Evolutionary conservation across 495 filamentous ascomycete species (phyloP).

Genomic region (Aspergillus nidulans): DNA sequence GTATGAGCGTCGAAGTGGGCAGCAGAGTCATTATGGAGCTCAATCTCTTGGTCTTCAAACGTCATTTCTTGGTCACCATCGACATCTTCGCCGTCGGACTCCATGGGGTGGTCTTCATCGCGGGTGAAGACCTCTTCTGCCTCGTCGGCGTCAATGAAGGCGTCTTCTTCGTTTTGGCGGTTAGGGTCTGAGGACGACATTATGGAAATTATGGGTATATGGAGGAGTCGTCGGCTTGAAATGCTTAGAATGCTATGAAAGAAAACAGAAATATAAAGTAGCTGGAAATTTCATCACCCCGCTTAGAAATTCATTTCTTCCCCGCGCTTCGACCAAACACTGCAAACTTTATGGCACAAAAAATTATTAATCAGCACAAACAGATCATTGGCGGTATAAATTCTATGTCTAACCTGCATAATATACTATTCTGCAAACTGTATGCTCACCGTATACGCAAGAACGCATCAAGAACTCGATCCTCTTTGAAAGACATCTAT

Average conservation of each 20-base stretch:
- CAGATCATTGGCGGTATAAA: not conserved
- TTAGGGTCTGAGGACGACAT: conserved; percentile 45
- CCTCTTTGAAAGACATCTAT: conserved; percentile 19
- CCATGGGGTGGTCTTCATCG: conserved; percentile 73
- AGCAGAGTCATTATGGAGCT: conserved; percentile 80
- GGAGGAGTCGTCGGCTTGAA: not conserved
- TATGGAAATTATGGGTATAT: conserved; percentile 5
- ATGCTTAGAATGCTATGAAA: not conserved
- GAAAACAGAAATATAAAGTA: not conserved
- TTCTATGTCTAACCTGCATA: conserved; percentile 1
- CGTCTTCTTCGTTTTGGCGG: conserved; percentile 46
- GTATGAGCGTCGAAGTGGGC: conserved; percentile 88
- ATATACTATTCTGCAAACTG: not conserved
- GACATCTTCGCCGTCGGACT: conserved; percentile 50
- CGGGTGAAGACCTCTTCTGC: conserved; percentile 62
- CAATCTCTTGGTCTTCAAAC: conserved; percentile 66
- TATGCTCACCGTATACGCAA: conserved; percentile 7
- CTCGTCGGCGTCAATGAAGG: conserved; percentile 65
- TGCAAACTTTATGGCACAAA: conserved; percentile 22
- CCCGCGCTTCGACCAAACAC: conserved; percentile 30
- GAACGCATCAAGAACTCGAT: not conserved
- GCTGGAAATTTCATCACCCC: conserved; percentile 22
- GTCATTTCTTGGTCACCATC: conserved; percentile 56
- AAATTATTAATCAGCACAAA: not conserved
- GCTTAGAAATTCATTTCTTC: conserved; percentile 43